These are phyloP conservation scores for Cladophialophora yegresii DNA, from an alignment of 2,329 filamentous ascomycete species.

Conservation along the genomic window DNA sequence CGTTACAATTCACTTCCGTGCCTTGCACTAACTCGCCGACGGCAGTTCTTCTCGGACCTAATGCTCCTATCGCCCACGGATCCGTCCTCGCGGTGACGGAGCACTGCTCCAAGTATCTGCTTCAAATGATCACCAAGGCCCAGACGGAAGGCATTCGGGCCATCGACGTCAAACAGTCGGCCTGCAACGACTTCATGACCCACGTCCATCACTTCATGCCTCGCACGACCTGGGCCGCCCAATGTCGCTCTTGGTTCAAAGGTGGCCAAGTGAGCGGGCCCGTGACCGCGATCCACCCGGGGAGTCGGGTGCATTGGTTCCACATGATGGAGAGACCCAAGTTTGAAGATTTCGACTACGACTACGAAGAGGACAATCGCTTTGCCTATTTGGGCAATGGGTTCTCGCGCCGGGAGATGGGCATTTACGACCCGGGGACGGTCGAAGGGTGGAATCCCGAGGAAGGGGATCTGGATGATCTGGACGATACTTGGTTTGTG, in stretches of 20 bases:
- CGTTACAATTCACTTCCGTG: background rate
- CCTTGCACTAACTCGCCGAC: background rate
- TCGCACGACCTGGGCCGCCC: slow-evolving; percentile 36
- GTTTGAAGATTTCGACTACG: slow-evolving; percentile 37
- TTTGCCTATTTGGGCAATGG: slow-evolving; percentile 44
- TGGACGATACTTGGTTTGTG: background rate
- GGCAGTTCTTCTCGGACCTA: slow-evolving; percentile 36
- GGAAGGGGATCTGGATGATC: background rate
- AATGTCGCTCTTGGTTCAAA: slow-evolving; percentile 51
- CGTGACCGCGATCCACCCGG: slow-evolving; percentile 22
- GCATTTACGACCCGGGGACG: background rate
- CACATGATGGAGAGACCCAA: slow-evolving; percentile 35
- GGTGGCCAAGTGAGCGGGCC: slow-evolving; percentile 32
- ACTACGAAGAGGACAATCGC: slow-evolving; percentile 27
- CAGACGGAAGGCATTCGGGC: slow-evolving; percentile 28
- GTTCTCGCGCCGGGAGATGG: slow-evolving; percentile 35
- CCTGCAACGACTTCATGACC: slow-evolving; percentile 40
- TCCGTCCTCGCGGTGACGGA: slow-evolving; percentile 37
- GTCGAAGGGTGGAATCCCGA: background rate
- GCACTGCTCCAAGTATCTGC: slow-evolving; percentile 32
- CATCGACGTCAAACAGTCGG: slow-evolving; percentile 32
- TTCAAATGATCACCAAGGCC: slow-evolving; percentile 37
- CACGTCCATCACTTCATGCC: slow-evolving; percentile 46
- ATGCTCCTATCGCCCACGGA: slow-evolving; percentile 37
- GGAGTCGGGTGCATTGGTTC: slow-evolving; percentile 37